phyloP scores from a whole-genome alignment of 116 monocot species.

The Iris pallida region DNA sequence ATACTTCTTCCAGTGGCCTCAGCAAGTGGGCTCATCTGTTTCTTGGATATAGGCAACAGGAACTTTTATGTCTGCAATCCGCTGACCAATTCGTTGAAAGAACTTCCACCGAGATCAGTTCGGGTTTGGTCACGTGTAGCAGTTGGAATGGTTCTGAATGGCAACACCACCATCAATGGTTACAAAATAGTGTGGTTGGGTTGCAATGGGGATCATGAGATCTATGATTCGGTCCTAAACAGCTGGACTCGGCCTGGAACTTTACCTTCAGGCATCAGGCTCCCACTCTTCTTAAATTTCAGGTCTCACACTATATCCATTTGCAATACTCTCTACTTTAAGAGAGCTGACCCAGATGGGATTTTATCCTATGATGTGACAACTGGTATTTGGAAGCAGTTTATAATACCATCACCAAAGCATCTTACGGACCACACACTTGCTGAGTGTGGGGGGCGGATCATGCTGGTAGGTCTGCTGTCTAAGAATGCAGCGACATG shows the following conservation, averaged over 20 bases:
- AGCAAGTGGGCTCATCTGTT: conserved; percentile 73
- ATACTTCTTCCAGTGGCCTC: conserved; percentile 57
- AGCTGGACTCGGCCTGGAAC: conserved; percentile 33
- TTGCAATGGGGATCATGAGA: conserved; percentile 48
- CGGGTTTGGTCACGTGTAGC: conserved; percentile 39
- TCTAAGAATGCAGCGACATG: conserved; percentile 73
- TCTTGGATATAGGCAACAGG: conserved; percentile 37
- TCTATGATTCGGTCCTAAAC: conserved; percentile 50
- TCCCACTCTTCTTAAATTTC: conserved; percentile 58
- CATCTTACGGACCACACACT: conserved; percentile 42
- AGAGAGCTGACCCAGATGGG: conserved; percentile 59
- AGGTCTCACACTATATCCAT: conserved; percentile 53
- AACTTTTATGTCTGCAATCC: conserved; percentile 63
- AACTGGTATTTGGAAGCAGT: conserved; percentile 61
- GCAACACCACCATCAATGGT: conserved; percentile 17
- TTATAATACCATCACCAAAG: conserved; percentile 45
- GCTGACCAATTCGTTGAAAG: conserved; percentile 41
- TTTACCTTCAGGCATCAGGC: conserved; percentile 44
- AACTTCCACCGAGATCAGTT: conserved; percentile 45
- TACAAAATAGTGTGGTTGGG: conserved; percentile 68
- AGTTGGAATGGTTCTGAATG: conserved; percentile 66
- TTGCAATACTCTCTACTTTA: conserved; percentile 52
- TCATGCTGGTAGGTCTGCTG: conserved; percentile 73
- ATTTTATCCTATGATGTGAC: conserved; percentile 55
- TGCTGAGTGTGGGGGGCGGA: conserved; percentile 45